Evolutionary conservation across 1,284 basidiomycete genomes (phyloP).

Genomic region (Trichosporon ovoides): DNA sequence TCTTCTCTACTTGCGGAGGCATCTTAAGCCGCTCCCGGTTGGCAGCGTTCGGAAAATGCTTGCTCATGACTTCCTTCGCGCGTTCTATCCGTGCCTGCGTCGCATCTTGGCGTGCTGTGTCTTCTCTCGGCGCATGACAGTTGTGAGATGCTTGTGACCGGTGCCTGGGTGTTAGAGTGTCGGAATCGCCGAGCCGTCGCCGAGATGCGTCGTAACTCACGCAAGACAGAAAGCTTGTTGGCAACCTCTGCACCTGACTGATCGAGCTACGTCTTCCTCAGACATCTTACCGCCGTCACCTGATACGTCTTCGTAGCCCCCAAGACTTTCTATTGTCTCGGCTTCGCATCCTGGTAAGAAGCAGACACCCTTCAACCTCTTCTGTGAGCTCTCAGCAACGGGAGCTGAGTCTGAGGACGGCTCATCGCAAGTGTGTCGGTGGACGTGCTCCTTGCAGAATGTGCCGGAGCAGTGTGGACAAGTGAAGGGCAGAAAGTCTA

Average conservation of each 20-base stretch:
- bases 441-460: slow-evolving; percentile 37
- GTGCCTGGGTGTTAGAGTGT: slow-evolving; percentile 20
- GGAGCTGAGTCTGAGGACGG: slow-evolving; percentile 5
- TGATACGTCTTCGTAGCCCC: slow-evolving; percentile 20
- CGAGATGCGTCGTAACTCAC: slow-evolving; percentile 26
- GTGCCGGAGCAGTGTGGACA: slow-evolving; percentile 29
- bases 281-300: slow-evolving; percentile 5
- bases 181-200: background rate
- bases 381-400: background rate
- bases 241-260: slow-evolving; percentile 35
- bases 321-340: slow-evolving; percentile 37
- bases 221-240: slow-evolving; percentile 32
- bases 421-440: slow-evolving; percentile 26
- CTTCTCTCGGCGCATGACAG: slow-evolving; percentile 29
- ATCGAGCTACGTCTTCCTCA: slow-evolving; percentile 23
- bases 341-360: slow-evolving; percentile 24
- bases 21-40: slow-evolving; percentile 22
- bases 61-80: slow-evolving; percentile 31
- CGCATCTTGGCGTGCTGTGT: slow-evolving; percentile 31
- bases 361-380: slow-evolving; percentile 24
- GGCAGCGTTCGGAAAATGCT: background rate
- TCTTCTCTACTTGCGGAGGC: slow-evolving; percentile 22
- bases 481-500: slow-evolving; percentile 43
- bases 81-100: slow-evolving; percentile 20
- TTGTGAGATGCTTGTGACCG: slow-evolving; percentile 29